A percentile compares a stretch with the other conserved stretches of the same genome.
Evolutionary conservation across 306 rosid genomes (phyloP).

Genomic region (Cucurbita moschata): DNA sequence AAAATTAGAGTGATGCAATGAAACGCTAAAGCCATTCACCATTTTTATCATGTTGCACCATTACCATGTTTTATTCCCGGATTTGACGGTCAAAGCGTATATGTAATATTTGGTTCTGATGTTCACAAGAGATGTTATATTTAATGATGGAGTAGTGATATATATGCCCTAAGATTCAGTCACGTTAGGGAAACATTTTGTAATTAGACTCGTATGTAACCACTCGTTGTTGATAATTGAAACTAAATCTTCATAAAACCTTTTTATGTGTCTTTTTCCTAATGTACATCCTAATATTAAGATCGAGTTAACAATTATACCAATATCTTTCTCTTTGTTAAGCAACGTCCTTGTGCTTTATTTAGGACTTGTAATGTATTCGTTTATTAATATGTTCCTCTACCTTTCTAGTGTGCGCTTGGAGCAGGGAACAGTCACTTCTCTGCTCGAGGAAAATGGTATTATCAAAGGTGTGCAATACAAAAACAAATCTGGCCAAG

Average conservation of each 20-base stretch:
- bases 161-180: background rate
- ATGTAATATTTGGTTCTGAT: background rate
- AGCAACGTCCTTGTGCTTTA: background rate
- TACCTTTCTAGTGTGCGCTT: constrained; percentile 37
- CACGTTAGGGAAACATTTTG: background rate
- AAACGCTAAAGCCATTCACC: background rate
- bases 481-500: constrained; percentile 59
- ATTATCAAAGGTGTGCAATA: constrained; percentile 72
- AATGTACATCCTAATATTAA: background rate
- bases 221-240: background rate
- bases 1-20: background rate
- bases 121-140: background rate
- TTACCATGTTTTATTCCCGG: background rate
- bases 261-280: background rate
- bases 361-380: background rate
- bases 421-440: constrained; percentile 84
- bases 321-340: background rate
- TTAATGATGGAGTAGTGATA: background rate
- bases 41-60: background rate
- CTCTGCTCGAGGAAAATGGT: constrained; percentile 77
- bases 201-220: background rate
- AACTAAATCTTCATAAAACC: background rate
- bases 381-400: background rate
- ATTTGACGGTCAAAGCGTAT: background rate
- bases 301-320: background rate